Conservation (phyloP, 116 monocot genomes). For the Thalassia testudinum region DNA sequence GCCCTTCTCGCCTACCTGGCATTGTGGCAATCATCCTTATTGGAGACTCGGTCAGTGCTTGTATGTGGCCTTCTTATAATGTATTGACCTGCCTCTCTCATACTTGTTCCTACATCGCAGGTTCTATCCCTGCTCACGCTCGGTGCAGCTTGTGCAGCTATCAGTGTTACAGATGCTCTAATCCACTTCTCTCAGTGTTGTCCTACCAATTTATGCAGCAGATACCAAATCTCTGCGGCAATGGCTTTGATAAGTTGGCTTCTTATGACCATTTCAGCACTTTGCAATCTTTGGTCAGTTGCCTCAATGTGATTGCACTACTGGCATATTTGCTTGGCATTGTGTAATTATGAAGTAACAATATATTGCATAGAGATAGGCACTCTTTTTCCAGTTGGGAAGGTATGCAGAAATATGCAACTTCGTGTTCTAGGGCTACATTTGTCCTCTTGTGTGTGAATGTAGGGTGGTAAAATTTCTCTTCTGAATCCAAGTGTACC, state of each 20-base stretch:
- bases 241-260: constrained; percentile 83
- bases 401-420: too few relatives aligned
- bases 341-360: too few relatives aligned
- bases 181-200: constrained; percentile 18
- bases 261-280: constrained; percentile 55
- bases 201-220: constrained; percentile 34
- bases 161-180: constrained; percentile 49
- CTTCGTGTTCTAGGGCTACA: too few relatives aligned
- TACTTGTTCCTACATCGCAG: constrained; percentile 12
- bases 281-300: constrained; percentile 70
- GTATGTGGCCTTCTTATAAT: neutral
- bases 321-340: too few relatives aligned
- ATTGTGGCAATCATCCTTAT: constrained; percentile 45
- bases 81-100: neutral
- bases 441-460: too few relatives aligned
- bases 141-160: constrained; percentile 60
- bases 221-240: constrained; percentile 72
- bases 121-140: constrained; percentile 52
- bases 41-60: constrained; percentile 59
- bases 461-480: too few relatives aligned
- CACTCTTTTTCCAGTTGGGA: too few relatives aligned
- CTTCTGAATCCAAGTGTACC: too few relatives aligned
- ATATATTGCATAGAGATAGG: too few relatives aligned
- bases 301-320: constrained; percentile 34
- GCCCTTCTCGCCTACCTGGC: constrained; percentile 55